These are phyloP conservation scores for Gossypium sturtianum DNA, from an alignment of 345 rosid species.

Conservation along the genomic window DNA sequence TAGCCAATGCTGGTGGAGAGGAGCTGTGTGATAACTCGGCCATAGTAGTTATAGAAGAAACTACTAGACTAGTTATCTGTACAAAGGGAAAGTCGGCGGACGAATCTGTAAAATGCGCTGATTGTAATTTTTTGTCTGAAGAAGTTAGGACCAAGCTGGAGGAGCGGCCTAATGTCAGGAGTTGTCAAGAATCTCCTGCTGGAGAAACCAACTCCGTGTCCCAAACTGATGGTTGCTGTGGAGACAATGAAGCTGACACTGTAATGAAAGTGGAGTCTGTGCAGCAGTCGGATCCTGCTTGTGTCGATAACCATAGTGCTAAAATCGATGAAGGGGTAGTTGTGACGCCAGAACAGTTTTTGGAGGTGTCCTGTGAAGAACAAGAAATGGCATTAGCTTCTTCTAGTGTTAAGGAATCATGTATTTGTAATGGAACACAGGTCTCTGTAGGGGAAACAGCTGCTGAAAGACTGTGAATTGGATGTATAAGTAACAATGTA, in stretches of 20 bases:
- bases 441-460: conserved; percentile 34
- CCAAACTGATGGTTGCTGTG: neutral
- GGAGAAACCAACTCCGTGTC: too few species aligned
- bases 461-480: conserved; percentile 19
- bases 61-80: neutral
- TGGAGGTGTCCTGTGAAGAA: conserved; percentile 31
- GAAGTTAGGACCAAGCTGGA: too few species aligned
- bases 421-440: conserved; percentile 28
- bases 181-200: too few species aligned
- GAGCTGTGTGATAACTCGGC: neutral
- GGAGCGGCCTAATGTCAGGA: too few species aligned
- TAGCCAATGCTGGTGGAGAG: neutral
- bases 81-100: neutral
- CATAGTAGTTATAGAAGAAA: conserved; percentile 7
- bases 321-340: neutral
- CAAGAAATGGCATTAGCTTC: conserved; percentile 4
- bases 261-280: neutral
- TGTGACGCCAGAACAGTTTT: conserved; percentile 30
- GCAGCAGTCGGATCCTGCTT: conserved; percentile 9
- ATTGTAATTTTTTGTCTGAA: too few species aligned
- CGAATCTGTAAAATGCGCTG: too few species aligned
- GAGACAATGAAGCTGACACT: conserved; percentile 3
- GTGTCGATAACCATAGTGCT: neutral
- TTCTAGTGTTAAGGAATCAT: conserved; percentile 16
- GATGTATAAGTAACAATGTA: conserved; percentile 23